Percentiles rank a stretch among this genome's conserved stretches.
Evolutionary conservation across 192 early-diverging fungal species (phyloP).

Genomic region (Allomyces arbusculus): DNA sequence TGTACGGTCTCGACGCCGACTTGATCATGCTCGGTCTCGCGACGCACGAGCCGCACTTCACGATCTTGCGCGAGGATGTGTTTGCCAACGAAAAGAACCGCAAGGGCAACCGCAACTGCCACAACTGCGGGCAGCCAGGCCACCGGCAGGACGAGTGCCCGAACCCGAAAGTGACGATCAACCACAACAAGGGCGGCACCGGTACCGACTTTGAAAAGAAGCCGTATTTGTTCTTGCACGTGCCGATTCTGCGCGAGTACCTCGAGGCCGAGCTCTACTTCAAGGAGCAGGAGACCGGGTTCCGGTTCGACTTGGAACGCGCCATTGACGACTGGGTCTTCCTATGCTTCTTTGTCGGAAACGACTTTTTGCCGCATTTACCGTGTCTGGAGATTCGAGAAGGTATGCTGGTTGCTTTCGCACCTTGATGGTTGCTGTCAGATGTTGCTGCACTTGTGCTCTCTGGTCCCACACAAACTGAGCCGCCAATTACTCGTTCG

Average conservation of each 20-base stretch:
- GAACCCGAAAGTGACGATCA: slow-evolving; percentile 4
- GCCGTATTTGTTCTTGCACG: slow-evolving; percentile 48
- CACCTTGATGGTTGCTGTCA: slow-evolving; percentile 21
- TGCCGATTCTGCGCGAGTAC: slow-evolving; percentile 77
- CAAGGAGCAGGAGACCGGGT: not conserved
- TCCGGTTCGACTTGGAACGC: slow-evolving; percentile 65
- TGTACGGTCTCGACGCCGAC: slow-evolving; percentile 97
- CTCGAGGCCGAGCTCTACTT: slow-evolving; percentile 61
- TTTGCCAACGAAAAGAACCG: slow-evolving; percentile 43
- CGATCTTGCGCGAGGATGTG: slow-evolving; percentile 89
- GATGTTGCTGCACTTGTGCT: not conserved
- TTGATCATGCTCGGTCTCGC: slow-evolving; percentile 88
- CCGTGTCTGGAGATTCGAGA: slow-evolving; percentile 85
- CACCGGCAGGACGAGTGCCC: slow-evolving; percentile 20
- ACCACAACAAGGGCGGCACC: slow-evolving; percentile 6
- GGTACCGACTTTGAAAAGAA: slow-evolving; percentile 9
- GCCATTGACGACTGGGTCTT: slow-evolving; percentile 93
- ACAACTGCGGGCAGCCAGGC: slow-evolving; percentile 28
- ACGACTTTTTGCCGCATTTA: slow-evolving; percentile 91
- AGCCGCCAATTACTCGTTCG: not conserved
- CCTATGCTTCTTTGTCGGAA: slow-evolving; percentile 85
- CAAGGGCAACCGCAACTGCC: slow-evolving; percentile 13
- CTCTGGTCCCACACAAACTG: slow-evolving; percentile 16
- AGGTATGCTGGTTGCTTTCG: slow-evolving; percentile 37
- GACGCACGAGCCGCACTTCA: slow-evolving; percentile 93